These are phyloP conservation scores for Globisporangium camurandrum DNA, from an alignment of 352 stramenopile genomes.

Conservation along the genomic window DNA sequence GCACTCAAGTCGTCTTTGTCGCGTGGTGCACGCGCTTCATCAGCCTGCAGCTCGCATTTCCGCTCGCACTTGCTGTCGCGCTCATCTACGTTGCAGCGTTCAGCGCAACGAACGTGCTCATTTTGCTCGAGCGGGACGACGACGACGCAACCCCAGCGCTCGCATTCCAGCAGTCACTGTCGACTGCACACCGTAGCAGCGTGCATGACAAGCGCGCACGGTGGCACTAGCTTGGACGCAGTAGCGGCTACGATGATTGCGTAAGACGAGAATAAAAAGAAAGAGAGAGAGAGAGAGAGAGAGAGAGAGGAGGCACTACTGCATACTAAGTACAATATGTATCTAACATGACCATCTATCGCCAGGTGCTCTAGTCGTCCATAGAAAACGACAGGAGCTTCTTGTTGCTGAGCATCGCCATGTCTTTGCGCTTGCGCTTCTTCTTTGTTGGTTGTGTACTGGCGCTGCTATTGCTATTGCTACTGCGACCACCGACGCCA, in stretches of 20 bases:
- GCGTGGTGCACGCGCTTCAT: constrained; percentile 18
- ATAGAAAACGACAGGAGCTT: constrained; percentile 80
- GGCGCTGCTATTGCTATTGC: no score
- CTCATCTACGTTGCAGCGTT: constrained; percentile 40
- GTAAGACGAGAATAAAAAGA: no score
- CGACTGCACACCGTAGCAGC: background rate
- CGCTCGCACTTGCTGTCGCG: constrained; percentile 20
- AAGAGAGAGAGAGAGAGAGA: no score
- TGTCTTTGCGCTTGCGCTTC: constrained; percentile 61
- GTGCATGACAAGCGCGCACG: constrained; percentile 13
- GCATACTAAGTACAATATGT: background rate
- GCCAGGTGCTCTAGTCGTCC: constrained; percentile 61
- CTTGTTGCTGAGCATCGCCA: constrained; percentile 53
- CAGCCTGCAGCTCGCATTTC: constrained; percentile 23
- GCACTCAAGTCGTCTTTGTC: constrained; percentile 34
- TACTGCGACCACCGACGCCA: constrained; percentile 10
- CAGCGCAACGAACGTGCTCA: constrained; percentile 51
- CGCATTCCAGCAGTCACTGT: background rate
- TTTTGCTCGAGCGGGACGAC: constrained; percentile 39
- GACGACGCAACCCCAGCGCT: constrained; percentile 8
- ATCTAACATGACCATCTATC: background rate
- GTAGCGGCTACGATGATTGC: no score
- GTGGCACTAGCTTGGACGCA: constrained; percentile 14
- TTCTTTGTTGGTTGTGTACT: constrained; percentile 11
- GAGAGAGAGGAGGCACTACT: no score